These are phyloP conservation scores for Juncus inflexus DNA, from an alignment of 176 grass and related monocot genomes.

Conservation along the genomic window DNA sequence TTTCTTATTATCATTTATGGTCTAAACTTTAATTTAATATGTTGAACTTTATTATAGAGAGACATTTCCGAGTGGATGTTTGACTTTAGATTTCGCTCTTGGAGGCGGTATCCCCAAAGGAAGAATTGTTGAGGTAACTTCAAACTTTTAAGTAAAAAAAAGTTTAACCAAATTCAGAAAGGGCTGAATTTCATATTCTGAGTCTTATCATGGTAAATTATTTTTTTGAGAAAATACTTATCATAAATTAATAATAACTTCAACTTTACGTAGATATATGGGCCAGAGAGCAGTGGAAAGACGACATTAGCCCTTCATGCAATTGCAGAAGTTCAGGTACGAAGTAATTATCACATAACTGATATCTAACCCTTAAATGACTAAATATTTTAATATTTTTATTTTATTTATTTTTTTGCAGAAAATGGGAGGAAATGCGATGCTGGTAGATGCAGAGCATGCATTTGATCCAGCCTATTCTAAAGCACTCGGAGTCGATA, in stretches of 20 bases:
- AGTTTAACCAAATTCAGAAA: background rate
- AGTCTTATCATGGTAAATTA: too few relatives aligned
- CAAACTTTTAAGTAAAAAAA: constrained; percentile 23
- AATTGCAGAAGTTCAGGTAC: constrained; percentile 94
- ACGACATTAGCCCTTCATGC: constrained; percentile 95
- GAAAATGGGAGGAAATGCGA: constrained; percentile 95
- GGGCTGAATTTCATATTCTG: background rate
- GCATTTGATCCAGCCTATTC: constrained; percentile 98
- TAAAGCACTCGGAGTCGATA: constrained; percentile 85
- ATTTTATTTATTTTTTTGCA: constrained; percentile 35
- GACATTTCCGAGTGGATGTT: constrained; percentile 93
- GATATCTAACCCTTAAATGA: background rate
- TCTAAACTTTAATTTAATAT: constrained; percentile 19
- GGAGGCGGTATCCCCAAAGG: constrained; percentile 92
- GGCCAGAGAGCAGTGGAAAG: constrained; percentile 96
- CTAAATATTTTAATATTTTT: constrained; percentile 4
- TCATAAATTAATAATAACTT: background rate
- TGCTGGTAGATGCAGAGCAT: constrained; percentile 99
- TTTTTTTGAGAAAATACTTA: too few relatives aligned
- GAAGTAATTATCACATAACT: constrained; percentile 21
- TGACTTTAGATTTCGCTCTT: constrained; percentile 96
- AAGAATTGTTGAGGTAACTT: constrained; percentile 93
- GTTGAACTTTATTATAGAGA: constrained; percentile 42
- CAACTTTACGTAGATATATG: constrained; percentile 57
- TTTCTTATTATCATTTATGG: constrained; percentile 16